Percentiles rank a stretch among this genome's conserved stretches.
phyloP scores from a whole-genome alignment of 2,329 filamentous ascomycete genomes.

The Colletotrichum kahawae region DNA sequence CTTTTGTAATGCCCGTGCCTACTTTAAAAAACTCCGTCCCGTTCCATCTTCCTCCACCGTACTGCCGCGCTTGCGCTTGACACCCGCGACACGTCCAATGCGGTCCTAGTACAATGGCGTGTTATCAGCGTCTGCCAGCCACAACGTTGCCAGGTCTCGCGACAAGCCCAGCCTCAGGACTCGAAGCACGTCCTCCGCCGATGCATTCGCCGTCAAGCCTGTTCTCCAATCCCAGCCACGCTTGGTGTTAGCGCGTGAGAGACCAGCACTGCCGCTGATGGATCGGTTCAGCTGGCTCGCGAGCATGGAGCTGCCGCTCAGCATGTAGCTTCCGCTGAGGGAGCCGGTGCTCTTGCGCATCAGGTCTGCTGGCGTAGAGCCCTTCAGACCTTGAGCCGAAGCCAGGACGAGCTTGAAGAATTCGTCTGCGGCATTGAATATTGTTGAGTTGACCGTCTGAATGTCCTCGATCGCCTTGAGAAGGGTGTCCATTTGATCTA shows the following conservation, averaged over 20 bases:
- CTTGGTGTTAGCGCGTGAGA: constrained; percentile 41
- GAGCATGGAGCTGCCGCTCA: constrained; percentile 78
- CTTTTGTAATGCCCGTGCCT: constrained; percentile 2
- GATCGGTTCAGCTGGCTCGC: constrained; percentile 67
- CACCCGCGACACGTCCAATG: constrained; percentile 13
- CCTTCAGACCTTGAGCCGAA: constrained; percentile 68
- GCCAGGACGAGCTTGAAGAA: constrained; percentile 78
- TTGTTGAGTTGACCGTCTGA: constrained; percentile 73
- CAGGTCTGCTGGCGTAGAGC: constrained; percentile 68
- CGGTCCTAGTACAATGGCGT: constrained; percentile 44
- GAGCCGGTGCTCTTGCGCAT: constrained; percentile 60
- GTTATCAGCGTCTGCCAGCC: constrained; percentile 70
- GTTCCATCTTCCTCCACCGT: background rate
- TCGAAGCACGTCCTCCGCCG: constrained; percentile 72
- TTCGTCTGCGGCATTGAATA: constrained; percentile 77
- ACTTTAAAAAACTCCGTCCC: background rate
- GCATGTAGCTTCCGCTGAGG: constrained; percentile 64
- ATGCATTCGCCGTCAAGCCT: constrained; percentile 73
- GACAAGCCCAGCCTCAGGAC: constrained; percentile 76
- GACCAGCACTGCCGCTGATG: constrained; percentile 48
- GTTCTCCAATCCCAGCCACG: constrained; percentile 80
- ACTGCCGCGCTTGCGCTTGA: constrained; percentile 12
- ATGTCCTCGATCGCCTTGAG: constrained; percentile 82
- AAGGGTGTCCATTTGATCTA: constrained; percentile 75
- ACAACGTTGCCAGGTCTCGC: constrained; percentile 73